Base-by-base conservation (phyloP, 441 rosid species). In the Flueggea neowawraea region DNA sequence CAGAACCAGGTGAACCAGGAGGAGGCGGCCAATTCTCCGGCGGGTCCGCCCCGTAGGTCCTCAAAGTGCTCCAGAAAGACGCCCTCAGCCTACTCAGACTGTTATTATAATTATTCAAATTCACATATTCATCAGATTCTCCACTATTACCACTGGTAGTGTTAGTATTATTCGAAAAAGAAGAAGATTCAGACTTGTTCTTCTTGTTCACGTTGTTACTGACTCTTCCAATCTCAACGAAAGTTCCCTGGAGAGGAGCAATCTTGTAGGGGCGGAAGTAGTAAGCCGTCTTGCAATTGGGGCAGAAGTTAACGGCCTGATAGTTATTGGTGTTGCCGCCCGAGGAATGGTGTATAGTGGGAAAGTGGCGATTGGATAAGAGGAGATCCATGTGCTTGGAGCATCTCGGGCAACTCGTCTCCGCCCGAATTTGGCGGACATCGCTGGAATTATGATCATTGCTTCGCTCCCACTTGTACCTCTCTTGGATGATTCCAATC, bases 371-470 rank as follows among this genome's bases (percentile, higher is more conserved):
- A 65, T 80, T 83, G 33, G 91, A 87, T 84, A 88, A 91, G 56
- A 86, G 75, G 69, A 88, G 90, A 80, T 88, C 91, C 90, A 91
- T 80, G 62, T 82, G 84, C 61, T 86, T 84, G 4, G 92, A 88
- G 67, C 97, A 93, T 10, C 91, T 87, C 17, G 98, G 98, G 62
- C 98, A 93, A 66, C 88, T 85, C 2, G 90, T 84, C 73, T 88
- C 97, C 11, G 96, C 98, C 72, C 85, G 79, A 51, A 90, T 79
- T 81, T 82, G 87, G 54, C 96, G 79, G 12, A 73, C 79, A 8
- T 70, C 66, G 12, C 51, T 63, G 7, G 62, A 51, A 36, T 50
- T 60, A 33, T 61, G 61, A 44, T 66, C 74, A 8, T 70, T 69
- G 10, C 57, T 31, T 7, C 41, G 31, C 66, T 85, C 94, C 87